Base-by-base conservation (phyloP, 768 basidiomycete genomes). In the Podaxis pistillaris region DNA sequence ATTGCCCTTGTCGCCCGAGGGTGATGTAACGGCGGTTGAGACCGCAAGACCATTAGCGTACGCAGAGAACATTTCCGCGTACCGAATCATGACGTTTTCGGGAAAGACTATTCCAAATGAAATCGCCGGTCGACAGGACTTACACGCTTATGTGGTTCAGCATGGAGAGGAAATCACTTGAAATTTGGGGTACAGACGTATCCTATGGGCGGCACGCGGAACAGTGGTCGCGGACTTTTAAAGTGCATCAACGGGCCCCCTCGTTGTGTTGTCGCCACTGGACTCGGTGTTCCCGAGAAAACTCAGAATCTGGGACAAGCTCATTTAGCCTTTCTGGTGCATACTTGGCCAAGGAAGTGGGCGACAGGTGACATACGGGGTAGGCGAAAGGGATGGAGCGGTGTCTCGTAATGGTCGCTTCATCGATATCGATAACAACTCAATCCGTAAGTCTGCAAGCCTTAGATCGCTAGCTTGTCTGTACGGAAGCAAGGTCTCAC, bases 361-460 rank as follows among this genome's bases (percentile, higher is more conserved):
- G 41, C 53, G 53, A 19, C 30, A 55, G 51, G 56, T 62, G 64
- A 65, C 61, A 62, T 65, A 54, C 56, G 52, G 60, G 55, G 54
- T 26, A 64, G 56, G 37, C 53, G 53, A 53, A 62, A 53, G 61
- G 57, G 64, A 62, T 62, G 57, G 52, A 59, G 55, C 54, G 63
- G 55, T 51, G 55, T 57, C 56, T 54, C 64, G 65, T 64, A 66
- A 66, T 53, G 55, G 28, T 51, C 12, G 33, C 49, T 50, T 57
- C 59, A 72, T 72, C 72, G 69, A 69, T 70, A 74, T 72, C 71
- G 72, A 73, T 73, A 73, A 68, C 67, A 65, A 56, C 54, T 57
- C 52, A 49, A 58, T 58, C 52, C 64, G 36, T 30, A 46, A 24
- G 53, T 37, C 59, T 33, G 19, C 47, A 56, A 57, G 56, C 49